phyloP scores from a whole-genome alignment of 2,329 filamentous ascomycete genomes.

The Blastomyces gilchristii region DNA sequence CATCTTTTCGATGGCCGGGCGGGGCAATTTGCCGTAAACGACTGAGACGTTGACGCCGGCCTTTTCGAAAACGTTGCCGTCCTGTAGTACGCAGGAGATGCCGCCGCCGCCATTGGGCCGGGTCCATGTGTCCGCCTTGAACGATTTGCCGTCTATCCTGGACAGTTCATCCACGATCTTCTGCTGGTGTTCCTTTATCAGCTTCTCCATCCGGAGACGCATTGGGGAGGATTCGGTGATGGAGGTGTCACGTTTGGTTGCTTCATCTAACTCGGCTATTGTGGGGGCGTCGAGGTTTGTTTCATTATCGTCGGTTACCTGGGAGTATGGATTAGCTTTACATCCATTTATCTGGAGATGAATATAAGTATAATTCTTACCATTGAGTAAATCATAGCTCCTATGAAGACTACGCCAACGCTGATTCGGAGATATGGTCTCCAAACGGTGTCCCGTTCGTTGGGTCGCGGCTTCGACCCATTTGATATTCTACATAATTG shows the following conservation, averaged over 20 bases:
- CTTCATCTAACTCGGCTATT: slow-evolving; percentile 75
- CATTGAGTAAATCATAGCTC: slow-evolving; percentile 43
- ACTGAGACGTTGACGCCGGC: slow-evolving; percentile 90
- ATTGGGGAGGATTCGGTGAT: slow-evolving; percentile 76
- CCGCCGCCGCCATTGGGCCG: slow-evolving; percentile 84
- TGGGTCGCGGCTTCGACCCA: slow-evolving; percentile 17
- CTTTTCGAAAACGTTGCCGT: slow-evolving; percentile 96
- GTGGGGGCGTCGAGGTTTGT: slow-evolving; percentile 41
- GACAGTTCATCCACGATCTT: slow-evolving; percentile 77
- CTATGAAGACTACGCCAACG: slow-evolving; percentile 41
- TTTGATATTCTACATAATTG: slow-evolving; percentile 23
- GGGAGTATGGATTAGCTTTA: not conserved
- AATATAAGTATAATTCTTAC: slow-evolving; percentile 21
- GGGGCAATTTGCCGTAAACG: slow-evolving; percentile 83
- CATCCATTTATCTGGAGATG: not conserved
- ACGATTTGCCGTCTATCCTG: slow-evolving; percentile 70
- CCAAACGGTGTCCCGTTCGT: slow-evolving; percentile 30
- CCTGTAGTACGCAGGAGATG: slow-evolving; percentile 87
- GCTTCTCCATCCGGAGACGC: slow-evolving; percentile 93
- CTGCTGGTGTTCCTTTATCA: slow-evolving; percentile 87
- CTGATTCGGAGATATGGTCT: slow-evolving; percentile 40
- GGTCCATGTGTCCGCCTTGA: slow-evolving; percentile 76
- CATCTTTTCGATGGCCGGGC: slow-evolving; percentile 85
- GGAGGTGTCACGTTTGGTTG: slow-evolving; percentile 66
- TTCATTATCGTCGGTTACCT: slow-evolving; percentile 28